Base-by-base conservation (phyloP, 2,329 filamentous ascomycete genomes). In the Fusarium coicis region DNA sequence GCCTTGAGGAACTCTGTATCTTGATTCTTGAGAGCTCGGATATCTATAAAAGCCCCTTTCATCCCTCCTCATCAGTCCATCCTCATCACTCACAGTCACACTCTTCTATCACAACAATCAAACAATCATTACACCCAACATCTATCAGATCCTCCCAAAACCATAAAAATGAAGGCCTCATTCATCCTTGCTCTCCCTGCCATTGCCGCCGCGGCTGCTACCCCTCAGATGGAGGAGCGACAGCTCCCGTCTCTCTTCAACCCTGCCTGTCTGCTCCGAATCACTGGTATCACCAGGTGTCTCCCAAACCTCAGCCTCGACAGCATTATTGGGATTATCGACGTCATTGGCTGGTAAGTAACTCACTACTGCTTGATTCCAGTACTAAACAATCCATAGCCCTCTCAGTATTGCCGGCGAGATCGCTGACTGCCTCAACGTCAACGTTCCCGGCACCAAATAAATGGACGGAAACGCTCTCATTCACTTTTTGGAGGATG, bases 11-110 rank as follows among this genome's bases (percentile, higher is more conserved):
- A 10, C 2, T 23, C 7, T 11, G 23, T 23, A 5, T 10, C 11
- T 23, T 26, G 2, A 9, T 5, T 18, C 9, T 5, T 1, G 2
- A 19, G 5, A 9, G 4, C 4, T 4, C 2, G 3, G 5, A 64
- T 30, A 11, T 52, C 66, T 73, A 74, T 73, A 74, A 68, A 60
- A 64, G 3, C 5, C 30, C 2, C 18, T 5, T 4, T 28, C 7
- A 0, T 59, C 37, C 30, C 19, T 34, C 10, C 10, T 10, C 9
- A 34, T 16, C 14, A 2, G 2, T 59, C 3, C 11, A 47, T 62
- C 50, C 44, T 40, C 59, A 68, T 4, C 42, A 63, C 43, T 55
- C 55, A 39, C 53, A 71, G 34, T 52, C 62, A 57, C 46, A 55
- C 23, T 34, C 54, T 39, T 54, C 34, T 4, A 59, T 37, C 30